Percentiles rank a stretch among this genome's conserved stretches.
Evolutionary conservation across 345 rosid genomes (phyloP).

Genomic region (Balakata baccata): DNA sequence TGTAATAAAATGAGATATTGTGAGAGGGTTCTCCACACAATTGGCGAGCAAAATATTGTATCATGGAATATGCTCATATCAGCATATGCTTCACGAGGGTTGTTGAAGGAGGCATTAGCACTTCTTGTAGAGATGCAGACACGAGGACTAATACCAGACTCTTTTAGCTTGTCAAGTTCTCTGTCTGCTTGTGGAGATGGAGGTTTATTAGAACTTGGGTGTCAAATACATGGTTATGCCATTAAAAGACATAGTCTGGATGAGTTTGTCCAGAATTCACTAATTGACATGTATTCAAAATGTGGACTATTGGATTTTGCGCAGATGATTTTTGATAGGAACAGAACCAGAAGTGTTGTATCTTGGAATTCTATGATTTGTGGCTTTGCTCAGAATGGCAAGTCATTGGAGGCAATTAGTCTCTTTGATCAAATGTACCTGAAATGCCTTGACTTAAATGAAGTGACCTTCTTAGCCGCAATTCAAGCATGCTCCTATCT

Average conservation of each 20-base stretch:
- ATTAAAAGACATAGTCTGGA: conserved; percentile 33
- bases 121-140: conserved; percentile 52
- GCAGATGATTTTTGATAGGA: conserved; percentile 33
- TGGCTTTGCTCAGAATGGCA: conserved; percentile 58
- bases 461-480: conserved; percentile 54
- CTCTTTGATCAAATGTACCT: conserved; percentile 60
- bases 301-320: conserved; percentile 51
- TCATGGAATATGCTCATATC: conserved; percentile 75
- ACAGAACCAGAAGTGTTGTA: conserved; percentile 40
- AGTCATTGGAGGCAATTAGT: conserved; percentile 48
- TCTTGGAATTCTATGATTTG: conserved; percentile 69
- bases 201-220: conserved; percentile 49
- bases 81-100: conserved; percentile 45
- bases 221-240: conserved; percentile 64
- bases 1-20: conserved; percentile 47
- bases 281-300: conserved; percentile 64
- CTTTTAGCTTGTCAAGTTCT: conserved; percentile 64
- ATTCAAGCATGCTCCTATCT: conserved; percentile 63
- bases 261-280: conserved; percentile 55
- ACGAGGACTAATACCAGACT: conserved; percentile 49
- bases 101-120: conserved; percentile 44
- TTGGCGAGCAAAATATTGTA: conserved; percentile 49
- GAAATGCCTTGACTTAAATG: conserved; percentile 42
- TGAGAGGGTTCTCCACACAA: conserved; percentile 38
- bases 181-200: conserved; percentile 60